Percentiles rank a stretch among this genome's conserved stretches.
Evolutionary conservation across 345 rosid genomes (phyloP).

Genomic region (Theobroma cacao): DNA sequence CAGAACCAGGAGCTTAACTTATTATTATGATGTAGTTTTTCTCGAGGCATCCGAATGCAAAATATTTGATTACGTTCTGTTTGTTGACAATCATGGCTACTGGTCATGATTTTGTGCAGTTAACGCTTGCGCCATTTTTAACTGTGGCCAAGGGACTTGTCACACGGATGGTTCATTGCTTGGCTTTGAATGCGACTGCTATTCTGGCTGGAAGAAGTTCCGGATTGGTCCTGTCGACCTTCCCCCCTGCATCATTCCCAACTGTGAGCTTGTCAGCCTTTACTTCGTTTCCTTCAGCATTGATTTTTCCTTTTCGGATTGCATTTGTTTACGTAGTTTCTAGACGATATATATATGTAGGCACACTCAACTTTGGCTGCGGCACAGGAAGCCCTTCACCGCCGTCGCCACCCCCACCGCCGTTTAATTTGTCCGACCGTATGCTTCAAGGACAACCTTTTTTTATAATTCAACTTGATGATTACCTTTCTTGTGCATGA

Average conservation of each 20-base stretch:
- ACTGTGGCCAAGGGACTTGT: slow-evolving; percentile 7
- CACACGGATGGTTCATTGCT: background rate
- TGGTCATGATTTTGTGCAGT: background rate
- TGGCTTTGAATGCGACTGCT: slow-evolving; percentile 1
- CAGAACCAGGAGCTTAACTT: background rate
- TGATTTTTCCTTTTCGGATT: background rate
- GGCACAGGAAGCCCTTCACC: background rate
- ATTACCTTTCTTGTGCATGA: background rate
- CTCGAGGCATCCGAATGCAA: background rate
- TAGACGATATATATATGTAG: background rate
- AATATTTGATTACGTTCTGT: background rate
- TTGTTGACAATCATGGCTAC: background rate
- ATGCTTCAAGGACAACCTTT: background rate
- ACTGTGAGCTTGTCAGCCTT: background rate
- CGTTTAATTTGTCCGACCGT: slow-evolving; percentile 10
- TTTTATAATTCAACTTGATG: background rate
- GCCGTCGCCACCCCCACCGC: background rate
- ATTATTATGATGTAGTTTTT: background rate
- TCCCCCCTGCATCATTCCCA: background rate
- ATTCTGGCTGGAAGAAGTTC: background rate
- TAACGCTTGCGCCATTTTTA: background rate
- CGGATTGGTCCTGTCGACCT: background rate
- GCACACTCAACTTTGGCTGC: slow-evolving; percentile 3
- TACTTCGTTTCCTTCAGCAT: background rate
- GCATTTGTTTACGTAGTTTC: background rate